Evolutionary conservation across 2,329 filamentous ascomycete species (phyloP).

Genomic region (Penicillium sp.): DNA sequence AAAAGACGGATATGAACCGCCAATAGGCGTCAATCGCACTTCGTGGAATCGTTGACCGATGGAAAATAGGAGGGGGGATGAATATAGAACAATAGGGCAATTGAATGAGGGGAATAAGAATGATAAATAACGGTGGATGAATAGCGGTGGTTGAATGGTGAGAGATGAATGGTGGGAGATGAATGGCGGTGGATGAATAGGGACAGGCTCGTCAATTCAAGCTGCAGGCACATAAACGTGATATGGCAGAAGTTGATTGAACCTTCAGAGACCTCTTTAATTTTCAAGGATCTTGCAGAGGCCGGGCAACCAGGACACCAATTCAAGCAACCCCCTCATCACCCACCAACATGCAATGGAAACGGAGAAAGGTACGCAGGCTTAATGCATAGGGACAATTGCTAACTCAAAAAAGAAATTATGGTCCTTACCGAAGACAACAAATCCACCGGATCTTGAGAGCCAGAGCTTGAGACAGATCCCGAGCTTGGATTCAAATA

Average conservation of each 20-base stretch:
- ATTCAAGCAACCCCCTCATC: background rate
- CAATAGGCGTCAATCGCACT: background rate
- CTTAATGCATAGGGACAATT: background rate
- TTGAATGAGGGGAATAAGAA: background rate
- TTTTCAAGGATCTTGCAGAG: background rate
- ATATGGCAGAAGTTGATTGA: background rate
- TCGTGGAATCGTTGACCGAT: background rate
- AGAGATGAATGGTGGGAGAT: background rate
- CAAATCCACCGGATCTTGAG: constrained; percentile 46
- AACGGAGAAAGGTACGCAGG: background rate
- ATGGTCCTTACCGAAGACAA: constrained; percentile 45
- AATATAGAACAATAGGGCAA: background rate
- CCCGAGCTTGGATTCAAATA: constrained; percentile 54
- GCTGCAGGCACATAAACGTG: background rate
- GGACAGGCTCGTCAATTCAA: background rate
- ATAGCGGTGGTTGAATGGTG: background rate
- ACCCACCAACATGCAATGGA: background rate
- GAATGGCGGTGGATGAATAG: background rate
- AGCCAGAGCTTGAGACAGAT: constrained; percentile 40
- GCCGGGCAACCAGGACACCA: background rate
- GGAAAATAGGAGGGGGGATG: background rate
- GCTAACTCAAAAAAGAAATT: constrained; percentile 1
- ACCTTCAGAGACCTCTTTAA: background rate
- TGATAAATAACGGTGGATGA: background rate
- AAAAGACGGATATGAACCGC: background rate